Percentiles rank a stretch among this genome's conserved stretches.
Conservation (phyloP, 768 basidiomycete species). For the Pleurotus ostreatus region DNA sequence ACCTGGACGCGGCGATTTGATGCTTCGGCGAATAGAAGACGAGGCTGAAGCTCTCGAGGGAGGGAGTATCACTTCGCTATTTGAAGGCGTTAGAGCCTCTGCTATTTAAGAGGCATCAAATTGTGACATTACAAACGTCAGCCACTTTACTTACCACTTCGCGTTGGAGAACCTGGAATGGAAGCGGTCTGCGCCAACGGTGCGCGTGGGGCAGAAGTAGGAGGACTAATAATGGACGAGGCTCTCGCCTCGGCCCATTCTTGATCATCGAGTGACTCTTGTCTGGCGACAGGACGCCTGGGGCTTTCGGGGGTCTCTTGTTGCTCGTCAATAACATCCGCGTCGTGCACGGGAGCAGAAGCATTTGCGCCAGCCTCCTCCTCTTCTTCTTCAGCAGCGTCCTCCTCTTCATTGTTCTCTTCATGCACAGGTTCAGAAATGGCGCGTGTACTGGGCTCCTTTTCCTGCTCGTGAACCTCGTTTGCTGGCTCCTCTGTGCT, state of each 20-base stretch:
- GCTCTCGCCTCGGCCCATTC: conserved; percentile 1
- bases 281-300: neutral
- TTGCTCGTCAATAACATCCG: neutral
- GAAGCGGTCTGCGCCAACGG: neutral
- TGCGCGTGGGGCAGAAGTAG: neutral
- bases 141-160: too few relatives aligned
- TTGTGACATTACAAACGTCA: too few relatives aligned
- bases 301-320: neutral
- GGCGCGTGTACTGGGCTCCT: neutral
- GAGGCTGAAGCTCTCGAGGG: neutral
- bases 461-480: neutral
- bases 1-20: neutral
- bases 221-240: neutral
- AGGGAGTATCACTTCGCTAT: too few relatives aligned
- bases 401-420: neutral
- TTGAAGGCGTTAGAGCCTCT: too few relatives aligned
- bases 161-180: too few relatives aligned
- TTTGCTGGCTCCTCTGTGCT: neutral
- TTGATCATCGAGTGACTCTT: conserved; percentile 6
- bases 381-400: neutral
- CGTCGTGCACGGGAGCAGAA: neutral
- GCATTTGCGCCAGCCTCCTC: too few relatives aligned
- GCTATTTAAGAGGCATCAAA: too few relatives aligned
- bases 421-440: neutral
- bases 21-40: neutral